Evolutionary conservation across 1,284 basidiomycete genomes (phyloP).

Genomic region (Ganoderma resinaceum): DNA sequence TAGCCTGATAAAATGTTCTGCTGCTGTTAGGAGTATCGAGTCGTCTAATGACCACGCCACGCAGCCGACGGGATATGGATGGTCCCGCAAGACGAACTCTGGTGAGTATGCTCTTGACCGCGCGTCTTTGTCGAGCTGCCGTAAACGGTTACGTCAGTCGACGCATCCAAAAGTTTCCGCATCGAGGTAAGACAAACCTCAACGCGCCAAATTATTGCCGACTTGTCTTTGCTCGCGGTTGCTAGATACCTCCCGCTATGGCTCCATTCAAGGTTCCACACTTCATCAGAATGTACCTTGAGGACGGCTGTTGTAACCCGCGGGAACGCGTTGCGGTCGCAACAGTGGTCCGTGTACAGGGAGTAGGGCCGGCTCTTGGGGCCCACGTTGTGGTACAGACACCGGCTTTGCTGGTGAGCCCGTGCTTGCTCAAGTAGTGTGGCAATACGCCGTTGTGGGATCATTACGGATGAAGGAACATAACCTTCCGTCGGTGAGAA

Average conservation of each 20-base stretch:
- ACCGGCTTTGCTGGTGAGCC: slow-evolving; percentile 78
- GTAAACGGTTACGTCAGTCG: slow-evolving; percentile 13
- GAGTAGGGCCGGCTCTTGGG: slow-evolving; percentile 70
- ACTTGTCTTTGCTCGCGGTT: slow-evolving; percentile 87
- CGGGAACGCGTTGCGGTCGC: slow-evolving; percentile 85
- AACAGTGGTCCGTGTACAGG: slow-evolving; percentile 87
- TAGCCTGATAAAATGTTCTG: slow-evolving; percentile 82
- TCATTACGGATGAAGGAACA: slow-evolving; percentile 91
- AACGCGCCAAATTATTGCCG: slow-evolving; percentile 90
- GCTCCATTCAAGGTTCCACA: slow-evolving; percentile 97
- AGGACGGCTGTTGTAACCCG: slow-evolving; percentile 85
- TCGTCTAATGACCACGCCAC: slow-evolving; percentile 94
- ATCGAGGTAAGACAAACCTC: slow-evolving; percentile 58
- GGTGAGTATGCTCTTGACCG: slow-evolving; percentile 65
- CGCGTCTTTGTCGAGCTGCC: slow-evolving; percentile 56
- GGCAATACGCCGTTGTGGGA: slow-evolving; percentile 88
- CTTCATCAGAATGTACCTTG: slow-evolving; percentile 89
- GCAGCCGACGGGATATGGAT: slow-evolving; percentile 78
- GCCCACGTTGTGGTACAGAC: slow-evolving; percentile 83
- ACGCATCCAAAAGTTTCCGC: not conserved
- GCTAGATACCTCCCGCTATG: slow-evolving; percentile 88
- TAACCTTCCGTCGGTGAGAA: slow-evolving; percentile 60
- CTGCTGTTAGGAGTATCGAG: slow-evolving; percentile 79
- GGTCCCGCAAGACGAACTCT: slow-evolving; percentile 72
- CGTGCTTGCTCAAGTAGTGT: slow-evolving; percentile 90